phyloP scores from a whole-genome alignment of 2,329 filamentous ascomycete genomes.

The Monosporascus cannonballus region DNA sequence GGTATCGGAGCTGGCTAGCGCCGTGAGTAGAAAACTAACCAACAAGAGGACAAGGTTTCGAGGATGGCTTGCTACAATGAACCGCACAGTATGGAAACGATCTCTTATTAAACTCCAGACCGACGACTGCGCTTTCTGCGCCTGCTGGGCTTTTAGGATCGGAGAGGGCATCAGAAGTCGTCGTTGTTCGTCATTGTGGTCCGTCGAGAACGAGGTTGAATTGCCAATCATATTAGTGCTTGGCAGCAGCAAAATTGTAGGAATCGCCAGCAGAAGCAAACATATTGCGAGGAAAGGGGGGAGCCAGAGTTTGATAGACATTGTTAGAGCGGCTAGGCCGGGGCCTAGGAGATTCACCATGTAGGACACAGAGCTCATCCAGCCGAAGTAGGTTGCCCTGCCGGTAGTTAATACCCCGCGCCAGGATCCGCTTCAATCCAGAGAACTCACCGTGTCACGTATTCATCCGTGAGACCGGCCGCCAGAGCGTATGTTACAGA shows the following conservation, averaged over 20 bases:
- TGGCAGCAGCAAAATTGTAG: constrained; percentile 25
- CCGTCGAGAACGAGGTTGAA: not conserved
- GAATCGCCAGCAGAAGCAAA: constrained; percentile 29
- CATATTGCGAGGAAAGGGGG: constrained; percentile 36
- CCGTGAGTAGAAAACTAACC: constrained; percentile 39
- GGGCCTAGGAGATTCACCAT: constrained; percentile 40
- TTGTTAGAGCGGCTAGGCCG: constrained; percentile 38
- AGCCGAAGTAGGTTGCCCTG: constrained; percentile 44
- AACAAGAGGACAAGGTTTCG: constrained; percentile 38
- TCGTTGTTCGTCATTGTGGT: constrained; percentile 25
- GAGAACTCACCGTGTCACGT: constrained; percentile 27
- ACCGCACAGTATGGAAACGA: constrained; percentile 24
- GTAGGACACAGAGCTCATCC: constrained; percentile 43
- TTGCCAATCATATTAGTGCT: constrained; percentile 1
- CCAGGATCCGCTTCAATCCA: not conserved
- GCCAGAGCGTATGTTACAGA: constrained; percentile 42
- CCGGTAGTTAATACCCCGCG: constrained; percentile 6
- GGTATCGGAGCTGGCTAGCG: constrained; percentile 44
- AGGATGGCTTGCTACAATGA: constrained; percentile 30
- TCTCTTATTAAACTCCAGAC: constrained; percentile 16
- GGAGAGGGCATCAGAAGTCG: constrained; percentile 34
- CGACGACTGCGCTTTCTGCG: constrained; percentile 17
- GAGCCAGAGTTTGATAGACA: constrained; percentile 37
- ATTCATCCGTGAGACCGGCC: constrained; percentile 37
- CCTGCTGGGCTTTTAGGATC: constrained; percentile 29